A percentile compares a stretch with the other conserved stretches of the same genome.
Conservation (phyloP, 2,329 filamentous ascomycete species). For the Claviceps purpurea region DNA sequence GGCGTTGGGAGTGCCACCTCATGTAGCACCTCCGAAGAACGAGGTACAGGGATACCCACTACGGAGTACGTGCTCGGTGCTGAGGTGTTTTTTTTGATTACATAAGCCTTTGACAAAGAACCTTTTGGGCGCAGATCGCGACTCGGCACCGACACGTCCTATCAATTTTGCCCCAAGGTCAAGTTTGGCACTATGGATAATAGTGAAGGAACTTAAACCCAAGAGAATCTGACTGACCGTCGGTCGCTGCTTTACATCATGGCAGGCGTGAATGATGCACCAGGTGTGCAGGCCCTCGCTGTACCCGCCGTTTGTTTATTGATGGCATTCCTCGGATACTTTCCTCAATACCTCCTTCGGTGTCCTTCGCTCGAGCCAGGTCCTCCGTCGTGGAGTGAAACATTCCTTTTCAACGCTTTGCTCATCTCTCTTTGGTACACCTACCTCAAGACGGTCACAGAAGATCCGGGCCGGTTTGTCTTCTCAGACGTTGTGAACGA, state of each 20-base stretch:
- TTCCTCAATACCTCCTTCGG: constrained; percentile 58
- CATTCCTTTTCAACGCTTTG: constrained; percentile 51
- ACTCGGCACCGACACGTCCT: too few species aligned
- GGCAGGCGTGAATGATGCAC: constrained; percentile 29
- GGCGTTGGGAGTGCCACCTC: too few species aligned
- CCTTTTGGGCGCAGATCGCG: too few species aligned
- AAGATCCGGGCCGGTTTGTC: constrained; percentile 42
- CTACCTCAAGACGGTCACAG: constrained; percentile 49
- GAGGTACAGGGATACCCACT: too few species aligned
- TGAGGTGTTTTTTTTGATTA: too few species aligned
- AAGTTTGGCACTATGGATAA: background rate
- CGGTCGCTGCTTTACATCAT: constrained; percentile 13
- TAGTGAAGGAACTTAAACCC: background rate
- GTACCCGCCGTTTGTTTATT: constrained; percentile 55
- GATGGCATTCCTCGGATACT: constrained; percentile 57
- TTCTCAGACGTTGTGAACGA: constrained; percentile 26
- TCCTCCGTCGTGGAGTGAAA: constrained; percentile 43
- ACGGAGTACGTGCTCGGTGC: too few species aligned
- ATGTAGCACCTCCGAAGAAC: too few species aligned
- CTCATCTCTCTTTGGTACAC: constrained; percentile 53
- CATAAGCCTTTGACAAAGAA: too few species aligned
- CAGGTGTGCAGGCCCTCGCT: constrained; percentile 40
- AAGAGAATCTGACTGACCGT: background rate
- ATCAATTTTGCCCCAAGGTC: too few species aligned
- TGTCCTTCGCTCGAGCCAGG: constrained; percentile 42